Conservation (phyloP, 257 asterid species). For the Solanum bulbocastanum region DNA sequence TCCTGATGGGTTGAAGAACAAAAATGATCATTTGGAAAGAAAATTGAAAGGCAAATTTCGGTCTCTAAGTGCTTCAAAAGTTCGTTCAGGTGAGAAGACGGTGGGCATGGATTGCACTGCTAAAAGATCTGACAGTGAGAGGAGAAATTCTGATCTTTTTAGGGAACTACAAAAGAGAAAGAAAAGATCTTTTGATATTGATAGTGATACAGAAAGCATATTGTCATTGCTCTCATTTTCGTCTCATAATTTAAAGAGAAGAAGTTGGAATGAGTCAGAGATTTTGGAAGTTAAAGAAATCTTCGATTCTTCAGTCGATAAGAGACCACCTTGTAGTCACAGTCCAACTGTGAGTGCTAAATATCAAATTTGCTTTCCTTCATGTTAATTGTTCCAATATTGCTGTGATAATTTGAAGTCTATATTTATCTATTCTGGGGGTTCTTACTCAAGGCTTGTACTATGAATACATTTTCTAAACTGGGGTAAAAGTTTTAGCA, state of each 20-base stretch:
- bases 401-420: background rate
- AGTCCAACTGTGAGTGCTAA: conserved; percentile 41
- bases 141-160: background rate
- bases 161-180: background rate
- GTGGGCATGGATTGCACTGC: background rate
- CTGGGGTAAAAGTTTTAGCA: background rate
- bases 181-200: conserved; percentile 22
- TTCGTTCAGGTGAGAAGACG: conserved; percentile 6
- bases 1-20: conserved; percentile 11
- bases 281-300: conserved; percentile 37
- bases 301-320: conserved; percentile 43
- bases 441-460: background rate
- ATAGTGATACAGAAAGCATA: conserved; percentile 40
- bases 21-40: conserved; percentile 1
- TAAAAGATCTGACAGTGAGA: background rate
- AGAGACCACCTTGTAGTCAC: conserved; percentile 15
- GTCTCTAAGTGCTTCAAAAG: conserved; percentile 30
- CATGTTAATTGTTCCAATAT: background rate
- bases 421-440: background rate
- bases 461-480: background rate
- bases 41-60: conserved; percentile 10
- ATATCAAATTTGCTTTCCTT: background rate
- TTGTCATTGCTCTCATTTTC: conserved; percentile 21
- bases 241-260: conserved; percentile 25
- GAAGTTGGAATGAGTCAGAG: conserved; percentile 71